Evolutionary conservation across 129 eudicot genomes (phyloP), one percentile per base, ranked within the genome.

Genomic region (Helichrysum umbraculigerum): DNA sequence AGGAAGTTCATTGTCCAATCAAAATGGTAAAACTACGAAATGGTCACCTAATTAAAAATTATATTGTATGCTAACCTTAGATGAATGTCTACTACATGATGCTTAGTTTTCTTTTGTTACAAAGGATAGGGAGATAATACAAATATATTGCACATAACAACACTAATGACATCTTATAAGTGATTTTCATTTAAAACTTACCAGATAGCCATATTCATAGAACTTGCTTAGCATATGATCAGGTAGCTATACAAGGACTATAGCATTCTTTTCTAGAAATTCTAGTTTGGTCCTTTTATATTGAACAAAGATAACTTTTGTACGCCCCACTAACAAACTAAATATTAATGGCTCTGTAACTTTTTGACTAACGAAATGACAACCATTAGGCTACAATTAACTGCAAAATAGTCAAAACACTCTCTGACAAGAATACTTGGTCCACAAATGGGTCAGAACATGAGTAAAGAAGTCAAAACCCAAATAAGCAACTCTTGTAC

Each of bases 201-300:
- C 28, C 39, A 4, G 37, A 51, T 72, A 72, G 66, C 10, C 9
- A 66, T 47, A 74, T 47, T 11, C 32, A 4, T 50, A 0, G 61
- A 71, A n/a, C 30, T 33, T 72, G 76, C 37, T 56, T 56, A 72
- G 44, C 79, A 65, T 51, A 76, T 65, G 12, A 76, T 12, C 25
- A 66, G 51, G 54, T 67, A 75, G 47, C 66, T 32, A 50, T 66
- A 22, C 37, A 76, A 66, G 74, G 25, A 77, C 50, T 68, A 57
- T 19, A 68, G 19, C 44, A 21, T 68, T 68, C 57, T 39, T 34
- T 39, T 57, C 28, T 56, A 39, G 52, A 34, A 72, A 72, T 15
- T 0, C 52, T 19, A 1, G 8, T 16, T 75, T 58, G 28, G 41
- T 25, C 56, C 35, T 15, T 21, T 68, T 8, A 17, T 69, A 41